A percentile compares a stretch with the other conserved stretches of the same genome.
Evolutionary conservation across 1,139 yeast species (phyloP).

Genomic region (Suhomyces guaymorum): DNA sequence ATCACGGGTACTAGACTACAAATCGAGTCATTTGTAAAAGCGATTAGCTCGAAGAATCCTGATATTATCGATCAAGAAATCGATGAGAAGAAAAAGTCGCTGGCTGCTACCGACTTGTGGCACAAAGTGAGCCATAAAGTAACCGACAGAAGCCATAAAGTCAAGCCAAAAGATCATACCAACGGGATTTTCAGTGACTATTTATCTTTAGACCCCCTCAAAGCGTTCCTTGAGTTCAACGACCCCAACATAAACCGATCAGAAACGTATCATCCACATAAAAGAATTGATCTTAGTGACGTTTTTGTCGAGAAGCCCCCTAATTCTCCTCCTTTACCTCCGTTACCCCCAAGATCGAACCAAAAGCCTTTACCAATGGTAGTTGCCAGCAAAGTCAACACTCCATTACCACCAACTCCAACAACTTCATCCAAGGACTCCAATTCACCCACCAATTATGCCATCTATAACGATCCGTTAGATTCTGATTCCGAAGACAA

Average conservation of each 20-base stretch:
- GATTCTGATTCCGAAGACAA: conserved; percentile 23
- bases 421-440: not conserved
- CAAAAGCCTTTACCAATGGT: conserved; percentile 15
- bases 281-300: conserved; percentile 23
- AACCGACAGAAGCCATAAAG: conserved; percentile 25
- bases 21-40: conserved; percentile 37
- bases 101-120: conserved; percentile 30
- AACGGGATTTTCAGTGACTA: conserved; percentile 38
- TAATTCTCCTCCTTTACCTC: conserved; percentile 27
- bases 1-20: conserved; percentile 34
- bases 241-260: conserved; percentile 29
- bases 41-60: conserved; percentile 34
- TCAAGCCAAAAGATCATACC: conserved; percentile 29
- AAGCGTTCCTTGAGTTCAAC: conserved; percentile 31
- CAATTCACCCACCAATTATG: not conserved
- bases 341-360: conserved; percentile 31
- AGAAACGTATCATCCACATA: conserved; percentile 35
- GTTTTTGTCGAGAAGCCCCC: conserved; percentile 19
- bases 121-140: conserved; percentile 27
- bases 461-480: conserved; percentile 17
- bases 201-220: conserved; percentile 37
- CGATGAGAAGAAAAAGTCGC: conserved; percentile 30
- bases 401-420: conserved; percentile 14
- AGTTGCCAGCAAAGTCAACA: conserved; percentile 9
- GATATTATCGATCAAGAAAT: conserved; percentile 34